phyloP scores from a whole-genome alignment of 2,329 filamentous ascomycete genomes.

The Amesomyces nigricolor region DNA sequence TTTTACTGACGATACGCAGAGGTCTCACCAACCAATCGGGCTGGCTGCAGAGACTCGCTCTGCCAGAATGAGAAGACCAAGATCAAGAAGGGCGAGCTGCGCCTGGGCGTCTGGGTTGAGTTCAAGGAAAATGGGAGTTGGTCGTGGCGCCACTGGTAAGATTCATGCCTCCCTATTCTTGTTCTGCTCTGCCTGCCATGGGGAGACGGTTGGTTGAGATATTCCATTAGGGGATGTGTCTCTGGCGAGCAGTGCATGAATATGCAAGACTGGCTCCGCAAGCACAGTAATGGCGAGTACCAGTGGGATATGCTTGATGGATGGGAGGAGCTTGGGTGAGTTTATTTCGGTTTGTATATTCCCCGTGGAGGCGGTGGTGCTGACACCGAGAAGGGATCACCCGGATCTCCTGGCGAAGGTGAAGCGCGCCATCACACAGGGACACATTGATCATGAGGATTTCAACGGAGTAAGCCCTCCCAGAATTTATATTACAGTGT shows the following conservation, averaged over 20 bases:
- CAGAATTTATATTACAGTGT: background rate
- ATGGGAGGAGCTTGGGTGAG: slow-evolving; percentile 64
- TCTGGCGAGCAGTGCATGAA: slow-evolving; percentile 69
- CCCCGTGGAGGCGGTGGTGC: background rate
- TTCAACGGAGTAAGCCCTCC: slow-evolving; percentile 71
- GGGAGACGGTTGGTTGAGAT: background rate
- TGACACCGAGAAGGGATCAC: slow-evolving; percentile 34
- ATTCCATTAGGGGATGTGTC: slow-evolving; percentile 68
- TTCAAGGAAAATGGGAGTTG: slow-evolving; percentile 57
- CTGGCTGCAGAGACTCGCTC: slow-evolving; percentile 64
- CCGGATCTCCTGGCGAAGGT: slow-evolving; percentile 68
- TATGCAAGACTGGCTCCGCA: slow-evolving; percentile 51
- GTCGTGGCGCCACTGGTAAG: slow-evolving; percentile 83
- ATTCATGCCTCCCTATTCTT: slow-evolving; percentile 8
- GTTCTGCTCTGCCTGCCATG: background rate
- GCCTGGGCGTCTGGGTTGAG: slow-evolving; percentile 69
- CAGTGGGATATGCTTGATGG: slow-evolving; percentile 70
- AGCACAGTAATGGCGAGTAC: slow-evolving; percentile 39
- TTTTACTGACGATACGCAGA: slow-evolving; percentile 47
- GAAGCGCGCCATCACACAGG: slow-evolving; percentile 63
- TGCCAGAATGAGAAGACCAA: slow-evolving; percentile 69
- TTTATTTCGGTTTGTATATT: slow-evolving; percentile 19
- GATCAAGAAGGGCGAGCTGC: slow-evolving; percentile 72
- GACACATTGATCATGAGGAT: slow-evolving; percentile 77
- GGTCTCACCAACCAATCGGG: slow-evolving; percentile 62